Percentiles rank a stretch among this genome's conserved stretches.
Conservation (phyloP, 768 basidiomycete genomes). For the Pleurotus cornucopiae region DNA sequence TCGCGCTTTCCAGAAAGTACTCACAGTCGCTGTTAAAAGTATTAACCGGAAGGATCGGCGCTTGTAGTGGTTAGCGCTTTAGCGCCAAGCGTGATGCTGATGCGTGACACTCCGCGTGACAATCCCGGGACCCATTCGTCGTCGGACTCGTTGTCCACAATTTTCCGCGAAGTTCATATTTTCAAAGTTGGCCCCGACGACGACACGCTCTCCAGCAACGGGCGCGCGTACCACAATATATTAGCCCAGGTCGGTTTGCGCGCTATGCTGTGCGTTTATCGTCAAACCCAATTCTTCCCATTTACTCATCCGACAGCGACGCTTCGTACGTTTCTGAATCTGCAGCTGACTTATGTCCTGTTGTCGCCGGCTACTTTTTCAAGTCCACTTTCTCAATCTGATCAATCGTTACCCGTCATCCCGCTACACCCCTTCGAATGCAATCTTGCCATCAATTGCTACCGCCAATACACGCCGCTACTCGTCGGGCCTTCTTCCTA, state of each 20-base stretch:
- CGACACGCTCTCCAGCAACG: not conserved
- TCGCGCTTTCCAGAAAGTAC: not conserved
- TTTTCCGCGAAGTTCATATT: constrained; percentile 2
- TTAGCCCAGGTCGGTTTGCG: constrained; percentile 12
- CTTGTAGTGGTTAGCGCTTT: not conserved
- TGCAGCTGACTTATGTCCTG: constrained; percentile 70
- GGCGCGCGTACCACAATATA: not conserved
- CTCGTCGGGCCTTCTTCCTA: not conserved
- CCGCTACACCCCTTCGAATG: constrained; percentile 17
- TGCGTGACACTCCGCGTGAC: not conserved
- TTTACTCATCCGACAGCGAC: not conserved
- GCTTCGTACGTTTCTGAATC: constrained; percentile 1
- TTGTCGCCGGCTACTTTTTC: constrained; percentile 57
- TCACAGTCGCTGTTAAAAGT: no score
- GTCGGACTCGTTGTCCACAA: constrained; percentile 1
- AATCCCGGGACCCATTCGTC: not conserved
- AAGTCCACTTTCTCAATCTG: constrained; percentile 37
- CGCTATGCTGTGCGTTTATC: constrained; percentile 53
- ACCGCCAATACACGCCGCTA: not conserved
- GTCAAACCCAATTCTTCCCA: not conserved
- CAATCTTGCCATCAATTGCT: constrained; percentile 14
- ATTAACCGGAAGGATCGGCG: no score
- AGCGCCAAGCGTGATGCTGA: not conserved
- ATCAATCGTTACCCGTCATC: constrained; percentile 12
- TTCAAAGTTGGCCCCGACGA: not conserved